Base-by-base conservation (phyloP, 2,329 filamentous ascomycete genomes). In the Myriangium duriaei region DNA sequence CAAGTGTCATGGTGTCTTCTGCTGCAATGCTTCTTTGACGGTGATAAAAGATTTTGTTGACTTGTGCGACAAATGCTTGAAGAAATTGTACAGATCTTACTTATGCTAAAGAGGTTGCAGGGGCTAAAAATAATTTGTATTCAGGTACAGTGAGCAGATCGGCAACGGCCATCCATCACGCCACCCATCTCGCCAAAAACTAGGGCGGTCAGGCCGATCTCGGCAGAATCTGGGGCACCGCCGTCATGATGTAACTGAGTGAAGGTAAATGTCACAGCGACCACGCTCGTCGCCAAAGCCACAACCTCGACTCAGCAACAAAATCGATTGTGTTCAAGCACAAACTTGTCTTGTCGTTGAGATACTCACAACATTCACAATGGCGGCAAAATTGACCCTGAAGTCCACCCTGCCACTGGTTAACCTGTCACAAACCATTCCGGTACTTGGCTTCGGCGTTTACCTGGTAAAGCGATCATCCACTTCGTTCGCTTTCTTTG, bases 391-490 rank as follows among this genome's bases (percentile, higher is more conserved):
- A 29, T 54, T 67, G 44, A 56, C 57, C 40, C 57, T 74, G 42
- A 59, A 61, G 14, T 66, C 70, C 42, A 58, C 60, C 14, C 52
- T 74, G 28, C 55, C 67, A 30, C 64, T 76, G 28, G 60, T 62
- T 19, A 69, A 69, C 40, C 66, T 64, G 35, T 48, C 55, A 21
- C 56, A 66, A 46, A 60, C 60, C 39, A 78, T 84, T 12, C 80
- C 81, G 15, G 67, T 66, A 17, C 67, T 85, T 7, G 80, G 79
- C 10, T 82, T 84, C 50, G 80, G 80, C 34, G 77, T 83, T 42
- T 85, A 80, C 59, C 70, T 41, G 30, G 36, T 39, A n/a, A 15
- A 30, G 11, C 30, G 21, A 37, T 13, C 11, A 10, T 30, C 10
- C 15, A n/a, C 12, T 9, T 9, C 19, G 7, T 26, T 4, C 12